phyloP scores from a whole-genome alignment of 1,284 basidiomycete species.

The Ustilago curta region DNA sequence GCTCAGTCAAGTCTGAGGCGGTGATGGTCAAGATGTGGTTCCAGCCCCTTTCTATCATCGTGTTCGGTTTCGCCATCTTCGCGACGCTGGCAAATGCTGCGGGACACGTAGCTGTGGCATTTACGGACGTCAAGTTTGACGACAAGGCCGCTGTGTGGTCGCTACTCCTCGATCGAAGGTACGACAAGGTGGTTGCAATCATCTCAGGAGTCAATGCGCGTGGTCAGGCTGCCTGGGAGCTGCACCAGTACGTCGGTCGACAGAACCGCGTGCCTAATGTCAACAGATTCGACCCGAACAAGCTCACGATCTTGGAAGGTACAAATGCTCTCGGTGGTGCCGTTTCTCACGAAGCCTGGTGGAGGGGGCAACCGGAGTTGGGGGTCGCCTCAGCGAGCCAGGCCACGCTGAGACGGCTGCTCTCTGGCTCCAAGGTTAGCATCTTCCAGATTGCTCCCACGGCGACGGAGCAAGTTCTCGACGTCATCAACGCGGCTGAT shows the following conservation, averaged over 20 bases:
- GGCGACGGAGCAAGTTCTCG: not conserved
- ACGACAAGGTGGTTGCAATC: constrained; percentile 28
- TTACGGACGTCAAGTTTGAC: constrained; percentile 47
- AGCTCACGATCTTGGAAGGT: constrained; percentile 20
- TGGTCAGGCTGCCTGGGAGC: constrained; percentile 21
- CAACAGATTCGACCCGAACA: not conserved
- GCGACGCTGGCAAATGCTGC: not conserved
- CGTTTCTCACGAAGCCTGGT: constrained; percentile 32
- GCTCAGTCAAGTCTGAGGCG: not conserved
- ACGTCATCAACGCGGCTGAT: constrained; percentile 23
- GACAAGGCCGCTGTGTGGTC: constrained; percentile 47
- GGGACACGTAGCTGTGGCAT: constrained; percentile 15
- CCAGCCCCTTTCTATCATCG: not conserved
- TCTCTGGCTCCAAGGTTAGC: constrained; percentile 19
- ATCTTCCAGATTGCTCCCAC: constrained; percentile 43
- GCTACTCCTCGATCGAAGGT: constrained; percentile 20
- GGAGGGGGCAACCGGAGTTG: not conserved
- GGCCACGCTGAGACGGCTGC: not conserved
- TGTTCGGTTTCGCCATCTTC: not conserved
- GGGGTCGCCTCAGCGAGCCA: not conserved
- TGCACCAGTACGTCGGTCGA: constrained; percentile 13
- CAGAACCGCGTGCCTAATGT: constrained; percentile 9
- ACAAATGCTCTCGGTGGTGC: not conserved
- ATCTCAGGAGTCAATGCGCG: constrained; percentile 30
- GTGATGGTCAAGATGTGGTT: constrained; percentile 16